Conservation (phyloP, 2,329 filamentous ascomycete genomes). For the Monosporascus sp. region DNA sequence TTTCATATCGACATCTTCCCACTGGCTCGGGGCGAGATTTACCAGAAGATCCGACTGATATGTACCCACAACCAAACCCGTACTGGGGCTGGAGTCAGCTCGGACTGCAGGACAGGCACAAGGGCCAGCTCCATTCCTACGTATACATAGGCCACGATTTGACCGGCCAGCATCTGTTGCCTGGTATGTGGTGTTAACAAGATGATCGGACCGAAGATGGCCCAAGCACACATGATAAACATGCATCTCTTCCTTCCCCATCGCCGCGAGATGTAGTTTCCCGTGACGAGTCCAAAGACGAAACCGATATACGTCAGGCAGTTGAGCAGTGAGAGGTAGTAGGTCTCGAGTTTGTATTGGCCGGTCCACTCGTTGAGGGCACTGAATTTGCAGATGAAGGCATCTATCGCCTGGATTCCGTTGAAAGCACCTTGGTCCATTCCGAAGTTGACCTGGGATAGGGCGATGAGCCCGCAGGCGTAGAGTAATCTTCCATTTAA, state of each 20-base stretch:
- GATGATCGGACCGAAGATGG: constrained; percentile 26
- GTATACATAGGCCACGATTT: constrained; percentile 33
- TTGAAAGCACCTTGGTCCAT: no score
- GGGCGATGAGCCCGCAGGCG: no score
- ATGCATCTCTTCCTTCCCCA: constrained; percentile 31
- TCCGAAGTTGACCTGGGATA: no score
- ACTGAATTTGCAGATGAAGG: no score
- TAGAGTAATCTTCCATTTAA: no score
- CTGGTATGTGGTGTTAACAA: constrained; percentile 24
- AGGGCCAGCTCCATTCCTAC: constrained; percentile 35
- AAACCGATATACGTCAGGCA: no score
- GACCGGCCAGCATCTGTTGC: constrained; percentile 28
- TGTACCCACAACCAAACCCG: constrained; percentile 30
- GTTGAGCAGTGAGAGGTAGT: no score
- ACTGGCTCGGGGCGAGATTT: constrained; percentile 10
- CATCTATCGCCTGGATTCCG: no score
- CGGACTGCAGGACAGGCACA: constrained; percentile 31
- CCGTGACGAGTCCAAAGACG: constrained; percentile 2
- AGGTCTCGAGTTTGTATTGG: no score
- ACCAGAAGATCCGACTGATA: constrained; percentile 29
- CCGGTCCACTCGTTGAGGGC: no score
- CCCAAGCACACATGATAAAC: constrained; percentile 32
- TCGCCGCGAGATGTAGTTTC: constrained; percentile 21
- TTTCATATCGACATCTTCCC: no score
- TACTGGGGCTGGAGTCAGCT: constrained; percentile 23